Conservation (phyloP, 306 rosid species). For the Argentina anserina region DNA sequence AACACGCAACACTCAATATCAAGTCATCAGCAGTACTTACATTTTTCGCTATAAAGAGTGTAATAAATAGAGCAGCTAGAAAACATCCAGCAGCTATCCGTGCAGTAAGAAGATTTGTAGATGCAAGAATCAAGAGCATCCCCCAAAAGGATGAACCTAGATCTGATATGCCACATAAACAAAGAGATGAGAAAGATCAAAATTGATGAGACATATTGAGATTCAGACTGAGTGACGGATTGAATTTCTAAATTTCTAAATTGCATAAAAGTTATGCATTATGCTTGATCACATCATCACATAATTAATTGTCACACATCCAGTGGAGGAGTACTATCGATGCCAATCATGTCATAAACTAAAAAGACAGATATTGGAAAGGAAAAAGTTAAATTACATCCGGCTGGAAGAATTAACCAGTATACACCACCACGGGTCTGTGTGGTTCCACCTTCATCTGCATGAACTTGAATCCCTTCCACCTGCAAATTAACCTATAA, state of each 20-base stretch:
- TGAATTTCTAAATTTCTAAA: too few species aligned
- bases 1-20: neutral
- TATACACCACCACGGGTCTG: constrained; percentile 77
- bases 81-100: constrained; percentile 70
- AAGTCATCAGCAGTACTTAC: constrained; percentile 32
- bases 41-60: constrained; percentile 56
- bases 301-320: too few species aligned
- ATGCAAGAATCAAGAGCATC: constrained; percentile 62
- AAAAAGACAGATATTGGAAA: neutral
- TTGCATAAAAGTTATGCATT: too few species aligned
- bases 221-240: neutral
- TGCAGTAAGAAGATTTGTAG: constrained; percentile 60
- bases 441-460: constrained; percentile 62
- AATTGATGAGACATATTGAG: neutral
- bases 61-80: constrained; percentile 45
- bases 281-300: too few species aligned
- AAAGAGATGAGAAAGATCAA: constrained; percentile 9
- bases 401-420: constrained; percentile 65
- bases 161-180: constrained; percentile 32
- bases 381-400: constrained; percentile 41
- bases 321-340: too few species aligned
- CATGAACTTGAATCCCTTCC: constrained; percentile 71
- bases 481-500: constrained; percentile 38
- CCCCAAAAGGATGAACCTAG: constrained; percentile 77
- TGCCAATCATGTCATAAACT: too few species aligned